A percentile compares a stretch with the other conserved stretches of the same genome.
Conservation (phyloP, 2,329 filamentous ascomycete species). For the Fonsecaea nubica region DNA sequence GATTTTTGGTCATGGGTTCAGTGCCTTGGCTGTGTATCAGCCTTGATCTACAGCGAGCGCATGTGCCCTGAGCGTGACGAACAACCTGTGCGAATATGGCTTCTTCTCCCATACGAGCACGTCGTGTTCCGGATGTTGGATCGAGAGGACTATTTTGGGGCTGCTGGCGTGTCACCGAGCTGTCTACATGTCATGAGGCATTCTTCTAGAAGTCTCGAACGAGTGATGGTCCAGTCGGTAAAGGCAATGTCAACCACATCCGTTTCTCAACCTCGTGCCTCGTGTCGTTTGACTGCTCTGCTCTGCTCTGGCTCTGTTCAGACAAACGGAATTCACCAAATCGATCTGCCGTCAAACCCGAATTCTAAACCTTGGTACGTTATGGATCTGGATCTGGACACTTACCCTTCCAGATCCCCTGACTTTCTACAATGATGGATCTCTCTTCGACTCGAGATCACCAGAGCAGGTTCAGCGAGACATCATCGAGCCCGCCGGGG, state of each 20-base stretch:
- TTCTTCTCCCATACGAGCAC: not conserved
- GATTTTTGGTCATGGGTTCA: not conserved
- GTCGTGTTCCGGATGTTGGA: not conserved
- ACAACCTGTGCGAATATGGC: not conserved
- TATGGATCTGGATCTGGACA: not conserved
- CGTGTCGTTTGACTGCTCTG: not conserved
- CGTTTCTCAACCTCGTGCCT: conserved; percentile 5
- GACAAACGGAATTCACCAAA: not conserved
- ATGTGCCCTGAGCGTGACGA: not conserved
- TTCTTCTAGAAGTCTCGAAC: conserved; percentile 14
- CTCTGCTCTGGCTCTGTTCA: not conserved
- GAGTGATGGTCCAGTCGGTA: conserved; percentile 60
- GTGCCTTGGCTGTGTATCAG: not conserved
- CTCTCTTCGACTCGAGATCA: not conserved
- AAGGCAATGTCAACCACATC: conserved; percentile 17
- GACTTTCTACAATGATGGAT: conserved; percentile 8
- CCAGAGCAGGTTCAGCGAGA: conserved; percentile 16
- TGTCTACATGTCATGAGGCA: conserved; percentile 1
- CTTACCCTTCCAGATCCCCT: not conserved
- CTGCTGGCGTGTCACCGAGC: not conserved
- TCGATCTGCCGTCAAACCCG: not conserved
- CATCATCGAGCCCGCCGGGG: conserved; percentile 1
- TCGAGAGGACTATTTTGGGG: not conserved
- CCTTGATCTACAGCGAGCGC: not conserved
- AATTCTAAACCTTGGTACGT: no score